phyloP scores from a whole-genome alignment of 176 grass and related monocot species.

The Ensete ventricosum region DNA sequence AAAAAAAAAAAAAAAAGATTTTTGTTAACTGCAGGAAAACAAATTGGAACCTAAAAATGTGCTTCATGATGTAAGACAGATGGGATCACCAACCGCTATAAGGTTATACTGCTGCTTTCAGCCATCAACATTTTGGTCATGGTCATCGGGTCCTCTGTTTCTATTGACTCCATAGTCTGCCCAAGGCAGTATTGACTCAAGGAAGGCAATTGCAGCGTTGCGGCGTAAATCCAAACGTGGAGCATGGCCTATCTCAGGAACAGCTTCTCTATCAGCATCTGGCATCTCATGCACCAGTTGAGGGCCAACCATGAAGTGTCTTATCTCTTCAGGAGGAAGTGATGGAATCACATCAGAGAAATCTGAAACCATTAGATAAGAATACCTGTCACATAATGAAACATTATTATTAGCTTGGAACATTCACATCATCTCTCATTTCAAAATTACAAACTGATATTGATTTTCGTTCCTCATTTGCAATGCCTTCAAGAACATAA shows the following conservation, averaged over 20 bases:
- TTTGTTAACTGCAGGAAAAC: too few species aligned
- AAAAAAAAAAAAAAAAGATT: too few species aligned
- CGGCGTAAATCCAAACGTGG: slow-evolving; percentile 66
- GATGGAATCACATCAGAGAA: slow-evolving; percentile 81
- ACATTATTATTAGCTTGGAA: neutral
- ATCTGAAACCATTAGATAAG: slow-evolving; percentile 90
- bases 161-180: slow-evolving; percentile 52
- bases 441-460: neutral
- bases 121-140: slow-evolving; percentile 28
- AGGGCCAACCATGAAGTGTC: slow-evolving; percentile 73
- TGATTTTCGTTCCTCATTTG: neutral
- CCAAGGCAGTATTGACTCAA: slow-evolving; percentile 94
- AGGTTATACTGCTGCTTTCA: slow-evolving; percentile 14
- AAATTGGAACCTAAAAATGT: too few species aligned
- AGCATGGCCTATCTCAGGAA: slow-evolving; percentile 35
- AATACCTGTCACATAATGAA: slow-evolving; percentile 58
- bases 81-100: neutral
- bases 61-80: neutral
- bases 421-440: neutral
- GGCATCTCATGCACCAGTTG: slow-evolving; percentile 59
- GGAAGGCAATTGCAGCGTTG: slow-evolving; percentile 59
- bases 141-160: slow-evolving; percentile 20
- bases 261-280: slow-evolving; percentile 35
- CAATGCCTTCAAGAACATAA: too few species aligned
- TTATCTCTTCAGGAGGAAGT: slow-evolving; percentile 80